Evolutionary conservation across 2,329 filamentous ascomycete genomes (phyloP), one percentile per base, ranked within the genome.

Genomic region (Neopestalotiopsis rosae): DNA sequence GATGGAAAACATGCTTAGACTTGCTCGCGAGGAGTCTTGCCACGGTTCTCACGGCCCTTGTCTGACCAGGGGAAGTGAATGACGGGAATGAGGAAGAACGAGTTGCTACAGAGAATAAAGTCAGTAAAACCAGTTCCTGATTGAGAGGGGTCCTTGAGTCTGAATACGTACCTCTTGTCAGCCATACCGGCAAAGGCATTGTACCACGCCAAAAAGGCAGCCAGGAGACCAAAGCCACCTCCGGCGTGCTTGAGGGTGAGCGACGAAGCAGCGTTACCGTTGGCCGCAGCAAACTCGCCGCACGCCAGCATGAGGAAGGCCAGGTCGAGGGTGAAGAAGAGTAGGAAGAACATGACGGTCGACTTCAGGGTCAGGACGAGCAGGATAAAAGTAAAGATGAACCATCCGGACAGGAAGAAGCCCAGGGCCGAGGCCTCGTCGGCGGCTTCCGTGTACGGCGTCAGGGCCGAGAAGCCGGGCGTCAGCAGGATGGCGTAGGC

Each of bases 61-160:
- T 92, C 91, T 49, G 93, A 95, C 95, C 95, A 98, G 67, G 95
- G 95, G 87, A 98, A 97, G 86, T 97, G 94, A 76, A 92, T 91
- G 72, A 98, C 94, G 65, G 95, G 95, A 71, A 97, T 90, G 80
- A 96, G 87, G 86, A 97, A 96, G 90, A 97, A 97, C 34, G 88
- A 91, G 83, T 91, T 91, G 85, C 94, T 96, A 76, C 70, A 66
- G 65, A 52, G 59, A 7, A 67, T n/a, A 9, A 61, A 63, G 77
- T 85, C 78, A 85, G 80, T 69, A 28, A 28, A 28, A 28, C 2
- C 24, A 28, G 24, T 28, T 2, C 3, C 2, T 28, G 24, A 28
- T 28, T 28, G 3, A 28, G 24, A 28, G 2, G 24, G 24, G 24
- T 28, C 24, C 24, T 28, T 28, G 24, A 52, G 38, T 4, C 17